Conservation (phyloP, 1,139 yeast genomes). For the Debaryomyces psychrophilus region DNA sequence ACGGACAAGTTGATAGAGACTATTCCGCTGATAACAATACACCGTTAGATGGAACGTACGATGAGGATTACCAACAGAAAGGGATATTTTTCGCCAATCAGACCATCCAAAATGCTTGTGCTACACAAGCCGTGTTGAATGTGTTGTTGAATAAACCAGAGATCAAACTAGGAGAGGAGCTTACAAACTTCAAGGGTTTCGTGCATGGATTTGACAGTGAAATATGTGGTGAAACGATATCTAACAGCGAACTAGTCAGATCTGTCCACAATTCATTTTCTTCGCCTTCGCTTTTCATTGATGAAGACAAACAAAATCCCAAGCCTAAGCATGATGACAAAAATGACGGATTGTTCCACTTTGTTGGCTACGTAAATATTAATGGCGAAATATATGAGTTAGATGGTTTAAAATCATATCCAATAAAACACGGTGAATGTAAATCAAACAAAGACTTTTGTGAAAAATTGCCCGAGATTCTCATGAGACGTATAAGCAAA, state of each 20-base stretch:
- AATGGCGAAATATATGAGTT: conserved; percentile 61
- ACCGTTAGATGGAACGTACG: conserved; percentile 52
- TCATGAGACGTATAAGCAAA: conserved; percentile 49
- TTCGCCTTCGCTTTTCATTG: conserved; percentile 55
- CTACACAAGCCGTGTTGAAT: conserved; percentile 76
- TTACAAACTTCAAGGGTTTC: conserved; percentile 54
- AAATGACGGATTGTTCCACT: conserved; percentile 63
- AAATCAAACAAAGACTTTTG: conserved; percentile 44
- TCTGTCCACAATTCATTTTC: conserved; percentile 67
- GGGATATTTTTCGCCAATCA: conserved; percentile 66
- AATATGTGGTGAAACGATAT: conserved; percentile 63
- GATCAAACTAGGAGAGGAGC: conserved; percentile 53
- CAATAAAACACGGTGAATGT: conserved; percentile 57
- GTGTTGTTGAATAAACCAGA: conserved; percentile 48
- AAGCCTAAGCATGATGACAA: conserved; percentile 39
- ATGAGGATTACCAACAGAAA: conserved; percentile 36
- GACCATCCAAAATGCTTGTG: conserved; percentile 72
- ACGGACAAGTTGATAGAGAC: conserved; percentile 44
- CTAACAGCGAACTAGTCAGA: conserved; percentile 63
- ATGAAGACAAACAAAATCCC: conserved; percentile 36
- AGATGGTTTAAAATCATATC: conserved; percentile 65
- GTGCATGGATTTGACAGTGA: conserved; percentile 59
- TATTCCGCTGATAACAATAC: conserved; percentile 29
- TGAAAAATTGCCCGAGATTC: conserved; percentile 44
- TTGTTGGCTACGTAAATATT: conserved; percentile 56